Conservation (phyloP, 1,284 basidiomycete species). For the Marasmius fiardii region DNA sequence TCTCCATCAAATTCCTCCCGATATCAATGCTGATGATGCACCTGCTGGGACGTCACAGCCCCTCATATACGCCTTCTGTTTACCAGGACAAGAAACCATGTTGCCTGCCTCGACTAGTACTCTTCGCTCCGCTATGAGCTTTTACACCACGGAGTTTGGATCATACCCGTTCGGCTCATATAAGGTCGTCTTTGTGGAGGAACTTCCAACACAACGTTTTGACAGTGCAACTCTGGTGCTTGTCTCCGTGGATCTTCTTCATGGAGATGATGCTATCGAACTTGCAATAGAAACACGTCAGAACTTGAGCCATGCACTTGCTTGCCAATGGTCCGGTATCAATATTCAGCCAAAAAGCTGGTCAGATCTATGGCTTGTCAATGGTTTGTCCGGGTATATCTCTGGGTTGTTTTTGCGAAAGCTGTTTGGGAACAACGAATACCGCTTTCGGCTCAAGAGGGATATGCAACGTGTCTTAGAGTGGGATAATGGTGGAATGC, state of each 20-base stretch:
- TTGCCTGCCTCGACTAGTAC: conserved; percentile 70
- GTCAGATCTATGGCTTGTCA: conserved; percentile 95
- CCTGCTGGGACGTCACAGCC: conserved; percentile 68
- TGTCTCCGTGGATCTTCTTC: conserved; percentile 79
- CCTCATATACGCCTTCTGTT: conserved; percentile 90
- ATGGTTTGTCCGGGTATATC: conserved; percentile 90
- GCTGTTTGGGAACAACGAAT: conserved; percentile 95
- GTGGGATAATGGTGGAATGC: conserved; percentile 87
- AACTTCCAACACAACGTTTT: conserved; percentile 75
- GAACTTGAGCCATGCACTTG: conserved; percentile 82
- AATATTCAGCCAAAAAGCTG: conserved; percentile 95
- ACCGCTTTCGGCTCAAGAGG: conserved; percentile 92
- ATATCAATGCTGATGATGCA: conserved; percentile 55
- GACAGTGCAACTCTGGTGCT: conserved; percentile 86
- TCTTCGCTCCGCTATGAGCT: conserved; percentile 88
- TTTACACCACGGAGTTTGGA: conserved; percentile 89
- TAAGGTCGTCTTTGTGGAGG: conserved; percentile 95
- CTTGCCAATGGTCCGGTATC: conserved; percentile 96
- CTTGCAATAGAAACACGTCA: conserved; percentile 92
- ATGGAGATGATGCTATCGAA: conserved; percentile 89
- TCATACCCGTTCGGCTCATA: conserved; percentile 96
- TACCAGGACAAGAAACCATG: conserved; percentile 82
- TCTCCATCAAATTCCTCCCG: conserved; percentile 67
- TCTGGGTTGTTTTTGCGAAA: conserved; percentile 86
- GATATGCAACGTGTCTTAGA: conserved; percentile 94